Evolutionary conservation across 345 rosid genomes (phyloP).

Genomic region (Syzygium aromaticum): DNA sequence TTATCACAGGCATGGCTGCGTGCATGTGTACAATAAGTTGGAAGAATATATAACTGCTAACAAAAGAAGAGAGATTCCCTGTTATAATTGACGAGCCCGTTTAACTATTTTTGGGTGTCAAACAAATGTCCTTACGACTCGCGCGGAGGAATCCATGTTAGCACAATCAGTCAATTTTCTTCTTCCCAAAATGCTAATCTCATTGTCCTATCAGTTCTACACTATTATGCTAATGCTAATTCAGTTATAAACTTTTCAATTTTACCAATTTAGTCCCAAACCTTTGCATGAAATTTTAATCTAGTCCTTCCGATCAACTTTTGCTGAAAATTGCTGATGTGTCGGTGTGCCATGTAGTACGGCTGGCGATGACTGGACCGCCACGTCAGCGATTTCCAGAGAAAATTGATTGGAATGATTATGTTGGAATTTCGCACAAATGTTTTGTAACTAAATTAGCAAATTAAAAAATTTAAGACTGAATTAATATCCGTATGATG

Average conservation of each 20-base stretch:
- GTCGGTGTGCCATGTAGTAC: fast-evolving
- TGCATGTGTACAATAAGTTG: not conserved
- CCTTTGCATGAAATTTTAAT: not conserved
- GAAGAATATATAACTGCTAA: not conserved
- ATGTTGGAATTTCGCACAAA: not conserved
- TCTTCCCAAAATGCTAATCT: not conserved
- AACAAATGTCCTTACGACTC: not conserved
- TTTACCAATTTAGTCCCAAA: not conserved
- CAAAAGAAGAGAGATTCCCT: not conserved
- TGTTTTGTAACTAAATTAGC: not conserved
- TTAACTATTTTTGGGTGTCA: not conserved
- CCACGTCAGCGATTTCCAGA: not conserved
- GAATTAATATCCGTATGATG: not conserved
- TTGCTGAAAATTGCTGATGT: not conserved
- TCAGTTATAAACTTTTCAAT: not conserved
- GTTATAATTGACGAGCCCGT: not conserved
- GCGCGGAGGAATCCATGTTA: not conserved
- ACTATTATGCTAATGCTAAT: not conserved
- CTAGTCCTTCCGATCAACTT: not conserved
- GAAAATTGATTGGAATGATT: not conserved
- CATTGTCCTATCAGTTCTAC: not conserved
- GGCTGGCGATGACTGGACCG: too few species aligned
- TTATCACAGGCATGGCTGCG: not conserved
- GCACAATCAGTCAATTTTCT: not conserved
- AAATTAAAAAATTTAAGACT: not conserved